Base-by-base conservation (phyloP, 2,329 filamentous ascomycete genomes). In the Neofusicoccum sp. region DNA sequence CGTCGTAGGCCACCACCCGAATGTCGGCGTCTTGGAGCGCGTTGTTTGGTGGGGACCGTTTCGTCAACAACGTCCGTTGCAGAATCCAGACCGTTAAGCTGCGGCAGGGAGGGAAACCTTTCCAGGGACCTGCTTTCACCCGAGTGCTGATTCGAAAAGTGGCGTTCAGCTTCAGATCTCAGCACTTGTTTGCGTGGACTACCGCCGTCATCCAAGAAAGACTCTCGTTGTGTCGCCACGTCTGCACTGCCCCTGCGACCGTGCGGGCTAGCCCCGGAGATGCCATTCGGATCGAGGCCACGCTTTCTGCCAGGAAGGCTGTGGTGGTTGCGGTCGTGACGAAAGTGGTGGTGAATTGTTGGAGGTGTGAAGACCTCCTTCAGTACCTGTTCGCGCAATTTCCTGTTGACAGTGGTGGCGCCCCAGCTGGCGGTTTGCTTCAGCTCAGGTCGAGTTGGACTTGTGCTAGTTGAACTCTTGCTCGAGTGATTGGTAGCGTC, bases 281-380 rank as follows among this genome's bases (percentile, higher is more conserved):
- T 28, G 4, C n/a, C 44, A 3, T 48, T 37, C 12, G 61, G 12
- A 12, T 45, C 45, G n/a, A 58, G 34, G 11, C 44, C 45, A 14
- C 36, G 54, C 36, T 59, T 63, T 9, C 61, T 49, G 7, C 61
- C 54, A 34, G 61, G 61, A 22, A 63, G 45, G 34, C 61, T 63
- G 29, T 63, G 61, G 31, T 63, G 61, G 11, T 50, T 63, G 4
- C 61, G 87, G 11, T 85, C 83, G 61, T 90, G 84, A 70, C 90
- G 87, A 45, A 88, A 56, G 39, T 90, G 89, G 69, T 93, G 91
- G 69, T 91, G 89, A 65, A 97, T 90, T 0, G 90, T 88, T 60
- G 93, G 90, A 64, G 93, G 92, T 47, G 92, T 81, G 71, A 97
- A 97, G 0, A 94, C 94, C 73, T 97, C 93, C 43, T 93, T 91